Base-by-base conservation (phyloP, 164 flowering plant genomes). In the Malania oleifera region DNA sequence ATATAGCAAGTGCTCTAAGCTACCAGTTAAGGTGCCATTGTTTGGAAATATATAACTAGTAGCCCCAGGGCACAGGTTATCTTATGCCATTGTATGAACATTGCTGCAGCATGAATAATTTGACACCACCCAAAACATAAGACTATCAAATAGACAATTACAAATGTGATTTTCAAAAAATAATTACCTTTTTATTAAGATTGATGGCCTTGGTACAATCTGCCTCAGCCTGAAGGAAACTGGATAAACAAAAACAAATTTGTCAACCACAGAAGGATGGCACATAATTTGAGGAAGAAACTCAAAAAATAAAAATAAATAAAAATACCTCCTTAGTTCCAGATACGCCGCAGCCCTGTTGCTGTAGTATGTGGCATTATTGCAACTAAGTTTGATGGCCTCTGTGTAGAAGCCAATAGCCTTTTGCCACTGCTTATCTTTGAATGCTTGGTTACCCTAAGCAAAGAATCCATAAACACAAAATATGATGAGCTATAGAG, bases 301-400 rank as follows among this genome's bases (percentile, higher is more conserved):
- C n/a, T 44, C 13, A 2, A 20, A 62, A 35, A 25, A 28, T 0
- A 23, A 50, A 12, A 2, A 27, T 8, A 17, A 41, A 28, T 2
- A 37, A 46, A 0, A 54, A 51, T 80, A 88, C 99, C 93, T 85
- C 22, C 91, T 80, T n/a, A 79, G 31, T 64, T 90, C 99, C 70
- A 93, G 83, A 77, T 88, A 78, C 40, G 96, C 99, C 48, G 95
- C 95, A 65, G 99, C 99, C 73, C 97, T 82, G 63, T 93, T 93
- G 62, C 87, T 88, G 73, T 85, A 93, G 59, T 90, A 93, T 15
- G 97, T 90, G 52, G 99, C 96, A 81, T 73, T 90, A 52, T 65
- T 80, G 28, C 85, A 77, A 68, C 67, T 69, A 29, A 86, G 85
- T 69, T 81, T 93, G 70, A 93, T 88, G 61, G 99, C 97, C 63